Base-by-base conservation (phyloP, 225 moss, liverwort and hornwort genomes). In the Bryoerythrophyllum caledonicum region DNA sequence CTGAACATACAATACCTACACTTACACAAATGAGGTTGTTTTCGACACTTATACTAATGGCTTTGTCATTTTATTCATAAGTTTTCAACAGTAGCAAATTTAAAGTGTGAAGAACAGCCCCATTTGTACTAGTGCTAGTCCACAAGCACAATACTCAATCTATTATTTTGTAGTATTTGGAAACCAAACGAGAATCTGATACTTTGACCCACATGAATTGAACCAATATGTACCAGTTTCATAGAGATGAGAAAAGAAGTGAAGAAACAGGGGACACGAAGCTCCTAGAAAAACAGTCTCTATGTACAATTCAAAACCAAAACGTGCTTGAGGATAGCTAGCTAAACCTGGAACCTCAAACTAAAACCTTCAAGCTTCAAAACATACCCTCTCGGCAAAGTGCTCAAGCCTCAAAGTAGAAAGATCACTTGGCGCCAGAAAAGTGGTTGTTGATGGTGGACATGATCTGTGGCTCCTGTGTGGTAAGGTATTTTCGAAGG, bases 391-490 rank as follows among this genome's bases (percentile, higher is more conserved):
- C 14, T 46, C 14, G 25, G 43, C 26, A 46, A 49, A 32, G 7
- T 41, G 71, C 27, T 71, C 10, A 35, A 12, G 28, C 6, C 30
- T 5, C n/a, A 44, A 60, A 21, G 54, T 34, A 37, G 16, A 23
- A 6, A 49, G 19, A 19, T 32, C 32, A 19, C 56, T 49, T 73
- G 11, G 76, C 27, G 13, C 27, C 74, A 66, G 87, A 82, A 52
- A 86, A 86, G 67, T 85, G 86, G 10, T 73, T 78, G 76, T 86
- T 89, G 49, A 87, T 0, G 3, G 76, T 20, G 61, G 85, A 58
- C 86, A 83, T 89, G 76, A 85, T 92, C 67, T 85, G 63, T 23
- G 92, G 86, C 27, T 63, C 23, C 37, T 59, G 65, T 27, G 70
- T 64, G 0, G 60, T 30, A 37, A 86, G 85, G 30, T 12, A 89